Evolutionary conservation across 768 basidiomycete species (phyloP).

Genomic region (Dendrothele bispora): DNA sequence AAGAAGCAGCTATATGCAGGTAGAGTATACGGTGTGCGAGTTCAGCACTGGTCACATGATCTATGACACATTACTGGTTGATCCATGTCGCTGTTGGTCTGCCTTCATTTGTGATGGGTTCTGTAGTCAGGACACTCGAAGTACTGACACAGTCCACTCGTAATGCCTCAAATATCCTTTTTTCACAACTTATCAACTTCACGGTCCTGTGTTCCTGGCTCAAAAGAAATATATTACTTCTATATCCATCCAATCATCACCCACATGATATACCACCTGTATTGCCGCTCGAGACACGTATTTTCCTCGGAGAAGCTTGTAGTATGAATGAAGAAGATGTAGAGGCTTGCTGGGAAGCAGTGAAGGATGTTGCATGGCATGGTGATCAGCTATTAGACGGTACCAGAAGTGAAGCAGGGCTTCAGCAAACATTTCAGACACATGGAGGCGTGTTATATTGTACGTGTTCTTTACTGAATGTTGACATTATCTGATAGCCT

Average conservation of each 20-base stretch:
- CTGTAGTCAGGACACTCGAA: too few species aligned
- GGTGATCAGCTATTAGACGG: background rate
- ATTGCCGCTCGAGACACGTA: background rate
- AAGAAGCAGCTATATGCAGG: too few species aligned
- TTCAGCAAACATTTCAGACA: background rate
- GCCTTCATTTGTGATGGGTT: too few species aligned
- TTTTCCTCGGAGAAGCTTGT: background rate
- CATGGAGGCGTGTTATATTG: background rate
- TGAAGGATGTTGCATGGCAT: background rate
- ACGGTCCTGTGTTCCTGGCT: background rate
- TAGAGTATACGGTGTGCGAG: too few species aligned
- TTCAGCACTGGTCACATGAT: too few species aligned
- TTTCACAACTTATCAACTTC: constrained; percentile 3
- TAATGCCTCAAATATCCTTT: constrained; percentile 38
- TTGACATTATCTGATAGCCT: too few species aligned
- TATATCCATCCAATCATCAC: background rate
- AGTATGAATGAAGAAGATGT: background rate
- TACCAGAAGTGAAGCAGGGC: background rate
- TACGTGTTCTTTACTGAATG: background rate
- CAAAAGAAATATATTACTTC: constrained; percentile 13
- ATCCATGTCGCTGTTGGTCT: too few species aligned
- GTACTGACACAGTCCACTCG: too few species aligned
- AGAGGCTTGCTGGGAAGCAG: background rate
- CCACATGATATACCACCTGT: background rate
- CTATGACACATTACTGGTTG: too few species aligned